phyloP scores from a whole-genome alignment of 2,329 filamentous ascomycete species.

The Exophiala sideris region DNA sequence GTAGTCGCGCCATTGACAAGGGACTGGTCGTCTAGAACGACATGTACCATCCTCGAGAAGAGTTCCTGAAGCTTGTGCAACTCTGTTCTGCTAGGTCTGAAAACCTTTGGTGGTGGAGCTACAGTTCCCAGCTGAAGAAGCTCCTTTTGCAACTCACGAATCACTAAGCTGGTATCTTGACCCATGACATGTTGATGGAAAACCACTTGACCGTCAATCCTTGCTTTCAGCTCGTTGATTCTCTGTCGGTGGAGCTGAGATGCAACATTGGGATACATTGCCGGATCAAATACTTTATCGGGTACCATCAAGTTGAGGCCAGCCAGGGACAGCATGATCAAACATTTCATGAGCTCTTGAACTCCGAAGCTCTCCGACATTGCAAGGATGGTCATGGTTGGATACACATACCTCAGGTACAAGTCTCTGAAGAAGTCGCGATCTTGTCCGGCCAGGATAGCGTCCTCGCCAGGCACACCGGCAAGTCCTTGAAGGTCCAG shows the following conservation, averaged over 20 bases:
- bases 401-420: constrained; percentile 10
- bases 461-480: background rate
- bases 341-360: constrained; percentile 55
- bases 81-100: constrained; percentile 66
- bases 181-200: constrained; percentile 70
- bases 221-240: constrained; percentile 52
- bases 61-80: constrained; percentile 74
- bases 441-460: constrained; percentile 2
- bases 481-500: constrained; percentile 4
- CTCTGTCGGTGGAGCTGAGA: constrained; percentile 57
- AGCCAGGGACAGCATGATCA: constrained; percentile 72
- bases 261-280: constrained; percentile 60
- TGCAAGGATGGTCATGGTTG: constrained; percentile 5
- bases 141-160: constrained; percentile 60
- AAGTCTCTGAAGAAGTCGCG: constrained; percentile 7
- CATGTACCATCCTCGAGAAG: constrained; percentile 55
- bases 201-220: constrained; percentile 57
- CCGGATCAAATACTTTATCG: constrained; percentile 80
- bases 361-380: background rate
- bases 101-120: constrained; percentile 65
- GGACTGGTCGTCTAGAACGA: background rate
- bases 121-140: constrained; percentile 62
- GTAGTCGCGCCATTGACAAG: background rate
- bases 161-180: constrained; percentile 64
- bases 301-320: constrained; percentile 79